phyloP scores from a whole-genome alignment of 2,329 filamentous ascomycete species.

The Nemania bipapillata region DNA sequence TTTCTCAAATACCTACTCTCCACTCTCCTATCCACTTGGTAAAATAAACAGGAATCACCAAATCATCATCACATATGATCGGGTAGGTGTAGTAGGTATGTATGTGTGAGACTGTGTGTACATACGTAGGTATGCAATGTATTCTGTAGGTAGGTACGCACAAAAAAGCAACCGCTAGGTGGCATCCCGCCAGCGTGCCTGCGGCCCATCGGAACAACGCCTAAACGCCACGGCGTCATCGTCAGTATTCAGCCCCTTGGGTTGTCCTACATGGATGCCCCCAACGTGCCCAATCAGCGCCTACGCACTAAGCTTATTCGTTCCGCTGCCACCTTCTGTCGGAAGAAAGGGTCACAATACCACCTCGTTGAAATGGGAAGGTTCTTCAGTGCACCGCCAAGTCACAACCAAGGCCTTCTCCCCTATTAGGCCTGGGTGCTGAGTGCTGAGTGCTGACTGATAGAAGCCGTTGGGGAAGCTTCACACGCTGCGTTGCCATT shows the following conservation, averaged over 20 bases:
- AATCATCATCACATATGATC: not conserved
- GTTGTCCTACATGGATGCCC: constrained; percentile 19
- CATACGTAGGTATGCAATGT: too few species aligned
- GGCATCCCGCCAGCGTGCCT: constrained; percentile 9
- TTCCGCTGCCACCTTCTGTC: constrained; percentile 18
- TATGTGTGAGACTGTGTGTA: too few species aligned
- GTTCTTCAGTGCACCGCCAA: not conserved
- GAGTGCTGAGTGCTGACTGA: too few species aligned
- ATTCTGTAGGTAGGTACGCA: not conserved
- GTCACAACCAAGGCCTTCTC: not conserved
- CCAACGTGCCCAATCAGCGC: constrained; percentile 25
- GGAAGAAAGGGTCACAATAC: constrained; percentile 17
- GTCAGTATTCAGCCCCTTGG: constrained; percentile 10
- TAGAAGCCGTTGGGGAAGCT: too few species aligned
- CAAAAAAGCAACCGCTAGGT: not conserved
- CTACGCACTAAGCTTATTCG: not conserved
- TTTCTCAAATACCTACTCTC: not conserved
- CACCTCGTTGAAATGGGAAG: constrained; percentile 9
- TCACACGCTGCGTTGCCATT: not conserved
- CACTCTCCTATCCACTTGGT: not conserved
- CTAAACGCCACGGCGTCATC: constrained; percentile 32
- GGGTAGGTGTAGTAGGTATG: too few species aligned
- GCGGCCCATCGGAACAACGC: constrained; percentile 22
- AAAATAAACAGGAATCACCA: constrained; percentile 8
- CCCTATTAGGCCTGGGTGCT: not conserved